A percentile compares a stretch with the other conserved stretches of the same genome.
Evolutionary conservation across 2,329 filamentous ascomycete genomes (phyloP).

Genomic region (Cladobotryum protrusum): DNA sequence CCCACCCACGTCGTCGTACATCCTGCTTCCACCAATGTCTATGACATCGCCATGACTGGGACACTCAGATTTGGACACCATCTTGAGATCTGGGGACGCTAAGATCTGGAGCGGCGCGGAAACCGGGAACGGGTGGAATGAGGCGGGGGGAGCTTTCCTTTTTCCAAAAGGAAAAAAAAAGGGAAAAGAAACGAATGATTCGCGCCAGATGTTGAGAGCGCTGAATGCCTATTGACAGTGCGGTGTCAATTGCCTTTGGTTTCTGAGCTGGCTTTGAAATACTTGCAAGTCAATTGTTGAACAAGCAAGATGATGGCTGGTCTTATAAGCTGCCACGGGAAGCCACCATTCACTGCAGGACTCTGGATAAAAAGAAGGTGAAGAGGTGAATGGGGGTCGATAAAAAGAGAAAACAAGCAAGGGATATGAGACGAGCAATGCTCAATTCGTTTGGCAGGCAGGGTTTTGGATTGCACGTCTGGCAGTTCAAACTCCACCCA

Average conservation of each 20-base stretch:
- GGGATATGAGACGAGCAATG: background rate
- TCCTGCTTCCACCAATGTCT: conserved; percentile 33
- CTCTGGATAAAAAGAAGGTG: conserved; percentile 1
- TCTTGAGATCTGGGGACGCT: background rate
- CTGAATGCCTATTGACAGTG: background rate
- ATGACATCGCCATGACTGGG: conserved; percentile 27
- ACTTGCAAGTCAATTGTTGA: background rate
- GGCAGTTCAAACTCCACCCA: conserved; percentile 3
- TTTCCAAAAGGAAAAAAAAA: no score
- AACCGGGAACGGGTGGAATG: background rate
- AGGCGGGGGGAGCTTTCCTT: background rate
- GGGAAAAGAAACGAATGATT: background rate
- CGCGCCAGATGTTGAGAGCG: background rate
- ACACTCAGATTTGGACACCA: background rate
- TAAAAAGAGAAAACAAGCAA: conserved; percentile 1
- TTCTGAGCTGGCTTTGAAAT: background rate
- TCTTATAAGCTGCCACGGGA: background rate
- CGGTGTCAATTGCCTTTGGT: background rate
- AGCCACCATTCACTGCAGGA: background rate
- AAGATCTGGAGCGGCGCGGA: background rate
- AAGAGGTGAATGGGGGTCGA: background rate
- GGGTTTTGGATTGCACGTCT: conserved; percentile 4
- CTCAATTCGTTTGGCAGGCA: background rate
- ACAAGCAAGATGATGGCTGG: background rate
- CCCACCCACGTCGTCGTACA: conserved; percentile 24